Evolutionary conservation across 1,284 basidiomycete genomes (phyloP).

Genomic region (Trichosporon coremiiforme): DNA sequence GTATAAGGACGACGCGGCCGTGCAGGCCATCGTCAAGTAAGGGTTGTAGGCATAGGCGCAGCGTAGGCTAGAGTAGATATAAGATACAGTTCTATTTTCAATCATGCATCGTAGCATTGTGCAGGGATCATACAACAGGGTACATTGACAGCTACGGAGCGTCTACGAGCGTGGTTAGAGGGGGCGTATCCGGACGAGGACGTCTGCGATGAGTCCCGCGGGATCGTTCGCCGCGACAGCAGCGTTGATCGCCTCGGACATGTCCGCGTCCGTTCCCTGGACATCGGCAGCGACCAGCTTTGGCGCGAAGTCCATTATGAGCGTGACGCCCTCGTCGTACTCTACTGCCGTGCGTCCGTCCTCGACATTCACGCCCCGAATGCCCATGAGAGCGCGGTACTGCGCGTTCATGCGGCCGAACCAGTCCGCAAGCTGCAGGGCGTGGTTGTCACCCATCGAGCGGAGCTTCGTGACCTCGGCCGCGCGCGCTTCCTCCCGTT

Average conservation of each 20-base stretch:
- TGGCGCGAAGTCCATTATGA: slow-evolving; percentile 6
- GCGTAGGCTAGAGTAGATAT: slow-evolving; percentile 11
- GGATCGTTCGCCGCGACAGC: slow-evolving; percentile 70
- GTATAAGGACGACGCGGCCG: slow-evolving; percentile 46
- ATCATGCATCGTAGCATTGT: slow-evolving; percentile 16
- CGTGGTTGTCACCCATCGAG: slow-evolving; percentile 61
- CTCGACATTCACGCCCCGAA: slow-evolving; percentile 57
- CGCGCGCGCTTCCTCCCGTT: slow-evolving; percentile 69
- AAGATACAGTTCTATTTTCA: not conserved
- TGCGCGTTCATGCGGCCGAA: slow-evolving; percentile 67
- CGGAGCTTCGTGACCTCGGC: slow-evolving; percentile 56
- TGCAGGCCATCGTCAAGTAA: slow-evolving; percentile 44
- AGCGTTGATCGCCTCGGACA: slow-evolving; percentile 65
- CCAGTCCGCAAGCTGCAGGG: slow-evolving; percentile 60
- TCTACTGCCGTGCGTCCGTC: not conserved
- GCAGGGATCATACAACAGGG: not conserved
- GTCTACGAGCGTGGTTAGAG: not conserved
- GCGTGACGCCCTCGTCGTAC: slow-evolving; percentile 12
- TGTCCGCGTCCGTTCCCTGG: slow-evolving; percentile 48
- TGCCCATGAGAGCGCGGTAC: slow-evolving; percentile 65
- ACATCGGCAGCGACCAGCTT: not conserved
- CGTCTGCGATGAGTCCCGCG: slow-evolving; percentile 68
- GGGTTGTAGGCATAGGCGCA: not conserved
- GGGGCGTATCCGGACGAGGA: slow-evolving; percentile 61
- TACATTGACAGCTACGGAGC: not conserved